Base-by-base conservation (phyloP, 352 stramenopile genomes). In the Phytophthora nicotianae region DNA sequence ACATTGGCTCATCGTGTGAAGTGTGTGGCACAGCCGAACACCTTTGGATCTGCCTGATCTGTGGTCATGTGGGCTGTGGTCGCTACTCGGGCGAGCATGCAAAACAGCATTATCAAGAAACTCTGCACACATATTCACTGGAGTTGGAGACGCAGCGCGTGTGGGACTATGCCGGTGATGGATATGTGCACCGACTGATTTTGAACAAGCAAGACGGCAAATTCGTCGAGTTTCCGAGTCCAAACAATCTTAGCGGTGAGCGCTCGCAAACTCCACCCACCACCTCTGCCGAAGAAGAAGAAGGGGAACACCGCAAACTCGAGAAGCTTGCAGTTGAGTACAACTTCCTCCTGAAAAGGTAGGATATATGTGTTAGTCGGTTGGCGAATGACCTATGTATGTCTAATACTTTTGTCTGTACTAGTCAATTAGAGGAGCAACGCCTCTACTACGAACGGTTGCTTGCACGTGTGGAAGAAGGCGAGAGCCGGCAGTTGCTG, bases 31-130 rank as follows among this genome's bases (percentile, higher is more conserved):
- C 96, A 49, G 91, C 89, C 0, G 86, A 96, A 37, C 96, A 98
- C 54, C 77, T 99, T 20, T 99, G 96, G 96, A 97, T 98, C 42
- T 99, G 96, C 63, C 67, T 99, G 23, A 98, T 98, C 48, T 99
- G 96, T 61, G 95, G 95, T 6, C 86, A 98, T 60, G 87, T 98
- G 26, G 96, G 95, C n/a, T 99, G 95, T 63, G 96, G 96, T 20
- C 90, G 96, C 29, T 99, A 99, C 75, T 97, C 93, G 9, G 89
- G 89, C 50, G 92, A 97, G 65, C 96, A 99, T 64, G 94, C 95
- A 16, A 97, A 96, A 70, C 65, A 96, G 55, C 96, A 99, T 77
- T 98, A 97, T 65, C 84, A 95, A 48, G 74, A 97, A 35, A 97
- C 86, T 6, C 68, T 95, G 52, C 96, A 99, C 83, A 96, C 91